Conservation (phyloP, 2,329 filamentous ascomycete species). For the Ophiostoma australiae region DNA sequence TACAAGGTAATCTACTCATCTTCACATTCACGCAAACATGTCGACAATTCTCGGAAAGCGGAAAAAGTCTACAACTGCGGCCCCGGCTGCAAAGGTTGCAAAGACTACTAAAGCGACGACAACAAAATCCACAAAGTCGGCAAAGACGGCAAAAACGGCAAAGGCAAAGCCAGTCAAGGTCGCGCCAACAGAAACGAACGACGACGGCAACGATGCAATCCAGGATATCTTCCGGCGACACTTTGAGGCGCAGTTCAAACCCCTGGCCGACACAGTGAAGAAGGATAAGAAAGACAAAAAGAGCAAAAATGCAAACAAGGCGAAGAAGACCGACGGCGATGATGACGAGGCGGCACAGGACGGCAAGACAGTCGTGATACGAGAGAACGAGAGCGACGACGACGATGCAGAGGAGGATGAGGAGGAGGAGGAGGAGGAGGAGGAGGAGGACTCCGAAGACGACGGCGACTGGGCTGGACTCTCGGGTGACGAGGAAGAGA, state of each 20-base stretch:
- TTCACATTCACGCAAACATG: slow-evolving; percentile 34
- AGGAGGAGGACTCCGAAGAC: slow-evolving; percentile 31
- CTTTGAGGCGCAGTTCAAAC: slow-evolving; percentile 84
- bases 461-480: slow-evolving; percentile 53
- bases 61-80: slow-evolving; percentile 37
- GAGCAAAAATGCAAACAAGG: slow-evolving; percentile 34
- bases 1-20: neutral
- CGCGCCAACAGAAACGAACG: slow-evolving; percentile 18
- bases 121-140: slow-evolving; percentile 30
- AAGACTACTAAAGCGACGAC: neutral
- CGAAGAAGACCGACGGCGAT: slow-evolving; percentile 33
- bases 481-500: slow-evolving; percentile 44
- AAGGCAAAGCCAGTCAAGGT: neutral
- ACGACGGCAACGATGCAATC: slow-evolving; percentile 46
- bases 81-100: slow-evolving; percentile 43
- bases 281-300: slow-evolving; percentile 20
- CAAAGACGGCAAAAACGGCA: slow-evolving; percentile 39
- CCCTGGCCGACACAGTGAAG: slow-evolving; percentile 45
- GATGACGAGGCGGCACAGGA: slow-evolving; percentile 32
- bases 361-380: slow-evolving; percentile 19
- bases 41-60: slow-evolving; percentile 47
- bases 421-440: slow-evolving; percentile 38
- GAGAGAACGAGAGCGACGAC: slow-evolving; percentile 14
- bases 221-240: slow-evolving; percentile 74
- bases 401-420: slow-evolving; percentile 37